Percentiles rank a stretch among this genome's conserved stretches.
phyloP scores from a whole-genome alignment of 768 basidiomycete species.

The Xerocomellus dryophilus region DNA sequence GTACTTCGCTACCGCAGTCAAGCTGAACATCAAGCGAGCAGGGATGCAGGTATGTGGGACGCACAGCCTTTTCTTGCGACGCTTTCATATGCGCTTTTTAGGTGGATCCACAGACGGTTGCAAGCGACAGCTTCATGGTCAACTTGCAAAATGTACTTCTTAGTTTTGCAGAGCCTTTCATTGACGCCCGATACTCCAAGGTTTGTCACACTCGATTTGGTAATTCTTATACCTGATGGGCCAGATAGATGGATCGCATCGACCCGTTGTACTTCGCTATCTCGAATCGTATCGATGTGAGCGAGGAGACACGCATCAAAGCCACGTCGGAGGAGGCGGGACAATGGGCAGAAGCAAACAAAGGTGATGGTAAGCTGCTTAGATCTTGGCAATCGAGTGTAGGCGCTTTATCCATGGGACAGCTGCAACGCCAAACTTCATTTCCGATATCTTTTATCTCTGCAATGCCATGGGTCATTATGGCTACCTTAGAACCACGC shows the following conservation, averaged over 20 bases:
- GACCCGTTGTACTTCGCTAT: conserved; percentile 79
- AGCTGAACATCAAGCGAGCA: conserved; percentile 77
- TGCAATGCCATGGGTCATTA: conserved; percentile 85
- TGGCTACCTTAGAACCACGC: conserved; percentile 80
- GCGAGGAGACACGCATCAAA: conserved; percentile 91
- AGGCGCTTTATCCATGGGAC: conserved; percentile 5
- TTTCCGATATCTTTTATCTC: conserved; percentile 92
- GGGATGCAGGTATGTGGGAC: conserved; percentile 74
- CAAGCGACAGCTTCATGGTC: conserved; percentile 89
- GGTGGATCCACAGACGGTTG: conserved; percentile 83
- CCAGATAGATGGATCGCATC: conserved; percentile 78
- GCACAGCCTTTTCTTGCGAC: background rate
- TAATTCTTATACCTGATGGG: conserved; percentile 4
- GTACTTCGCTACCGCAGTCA: conserved; percentile 74
- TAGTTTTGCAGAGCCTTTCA: conserved; percentile 89
- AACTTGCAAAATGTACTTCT: conserved; percentile 83
- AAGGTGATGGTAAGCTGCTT: conserved; percentile 40
- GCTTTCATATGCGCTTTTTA: conserved; percentile 26
- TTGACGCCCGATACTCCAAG: conserved; percentile 89
- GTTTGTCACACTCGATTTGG: conserved; percentile 35
- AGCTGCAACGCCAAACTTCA: conserved; percentile 83
- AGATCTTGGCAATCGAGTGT: background rate
- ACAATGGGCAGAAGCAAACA: conserved; percentile 61
- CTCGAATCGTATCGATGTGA: conserved; percentile 68
- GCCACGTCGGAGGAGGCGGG: conserved; percentile 86